Evolutionary conservation across 169 alveolate genomes (phyloP).

Genomic region (Plasmodium vivax): DNA sequence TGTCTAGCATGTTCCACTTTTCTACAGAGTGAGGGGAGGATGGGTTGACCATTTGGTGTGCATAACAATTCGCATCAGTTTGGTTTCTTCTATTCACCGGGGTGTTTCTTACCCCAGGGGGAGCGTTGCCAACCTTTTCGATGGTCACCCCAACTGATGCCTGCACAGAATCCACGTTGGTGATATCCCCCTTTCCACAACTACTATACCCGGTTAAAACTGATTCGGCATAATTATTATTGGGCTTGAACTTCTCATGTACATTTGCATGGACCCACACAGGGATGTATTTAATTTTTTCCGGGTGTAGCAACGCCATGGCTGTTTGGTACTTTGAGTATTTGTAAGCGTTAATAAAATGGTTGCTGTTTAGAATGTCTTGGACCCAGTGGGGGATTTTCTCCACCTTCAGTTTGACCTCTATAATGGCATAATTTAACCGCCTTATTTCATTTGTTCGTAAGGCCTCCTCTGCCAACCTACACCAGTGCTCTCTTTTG

Average conservation of each 20-base stretch:
- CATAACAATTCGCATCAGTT: background rate
- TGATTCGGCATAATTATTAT: constrained; percentile 21
- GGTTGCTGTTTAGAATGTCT: constrained; percentile 74
- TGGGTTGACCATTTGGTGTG: background rate
- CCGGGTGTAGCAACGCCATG: constrained; percentile 81
- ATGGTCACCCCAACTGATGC: background rate
- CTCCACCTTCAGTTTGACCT: constrained; percentile 79
- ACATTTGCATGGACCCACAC: constrained; percentile 78
- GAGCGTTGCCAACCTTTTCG: background rate
- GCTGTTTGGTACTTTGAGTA: constrained; percentile 84
- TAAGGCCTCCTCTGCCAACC: constrained; percentile 84
- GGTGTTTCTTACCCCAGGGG: background rate
- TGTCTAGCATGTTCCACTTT: constrained; percentile 9
- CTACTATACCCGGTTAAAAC: background rate
- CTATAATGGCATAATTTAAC: constrained; percentile 80
- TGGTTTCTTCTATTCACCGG: background rate
- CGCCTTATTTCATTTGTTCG: constrained; percentile 80
- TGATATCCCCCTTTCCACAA: background rate
- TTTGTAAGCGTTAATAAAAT: constrained; percentile 79
- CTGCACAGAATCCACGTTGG: background rate
- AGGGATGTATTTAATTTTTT: constrained; percentile 77
- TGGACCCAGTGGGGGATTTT: constrained; percentile 81
- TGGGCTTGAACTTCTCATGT: constrained; percentile 30
- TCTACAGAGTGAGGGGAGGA: background rate
- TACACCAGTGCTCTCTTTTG: constrained; percentile 83